These are phyloP conservation scores for Triadica sebifera DNA, from an alignment of 345 rosid species.

Conservation along the genomic window DNA sequence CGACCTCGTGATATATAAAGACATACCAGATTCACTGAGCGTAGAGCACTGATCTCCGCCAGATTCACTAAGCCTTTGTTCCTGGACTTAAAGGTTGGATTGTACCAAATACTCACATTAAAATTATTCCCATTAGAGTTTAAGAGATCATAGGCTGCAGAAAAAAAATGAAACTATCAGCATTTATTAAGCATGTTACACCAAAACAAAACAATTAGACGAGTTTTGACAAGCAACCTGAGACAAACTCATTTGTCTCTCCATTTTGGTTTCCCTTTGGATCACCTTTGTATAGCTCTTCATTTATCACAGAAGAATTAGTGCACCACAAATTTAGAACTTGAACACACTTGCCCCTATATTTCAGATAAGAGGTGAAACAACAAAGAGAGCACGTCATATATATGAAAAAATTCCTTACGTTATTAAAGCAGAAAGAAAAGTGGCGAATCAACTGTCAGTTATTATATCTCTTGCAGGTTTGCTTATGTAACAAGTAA, in stretches of 20 bases:
- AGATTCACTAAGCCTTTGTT: constrained; percentile 72
- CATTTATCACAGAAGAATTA: constrained; percentile 59
- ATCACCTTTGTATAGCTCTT: constrained; percentile 63
- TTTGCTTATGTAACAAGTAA: background rate
- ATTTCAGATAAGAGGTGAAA: constrained; percentile 5
- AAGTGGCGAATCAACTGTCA: background rate
- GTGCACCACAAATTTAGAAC: constrained; percentile 63
- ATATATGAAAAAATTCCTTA: background rate
- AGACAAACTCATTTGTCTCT: constrained; percentile 56
- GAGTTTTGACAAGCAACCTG: constrained; percentile 48
- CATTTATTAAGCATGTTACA: background rate
- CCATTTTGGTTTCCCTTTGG: constrained; percentile 51
- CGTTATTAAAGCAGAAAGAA: background rate
- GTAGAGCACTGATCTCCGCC: constrained; percentile 22
- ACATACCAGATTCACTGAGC: constrained; percentile 63
- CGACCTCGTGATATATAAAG: background rate
- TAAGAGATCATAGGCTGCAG: constrained; percentile 74
- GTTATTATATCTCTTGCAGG: background rate
- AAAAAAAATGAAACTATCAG: constrained; percentile 22
- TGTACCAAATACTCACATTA: constrained; percentile 76
- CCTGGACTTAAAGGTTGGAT: constrained; percentile 59
- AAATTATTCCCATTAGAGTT: constrained; percentile 50
- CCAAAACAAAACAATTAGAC: background rate
- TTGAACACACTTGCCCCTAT: constrained; percentile 58
- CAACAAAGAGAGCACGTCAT: background rate